These are phyloP conservation scores for Acacia concinna DNA, from an alignment of 331 rosid genomes.

Conservation along the genomic window DNA sequence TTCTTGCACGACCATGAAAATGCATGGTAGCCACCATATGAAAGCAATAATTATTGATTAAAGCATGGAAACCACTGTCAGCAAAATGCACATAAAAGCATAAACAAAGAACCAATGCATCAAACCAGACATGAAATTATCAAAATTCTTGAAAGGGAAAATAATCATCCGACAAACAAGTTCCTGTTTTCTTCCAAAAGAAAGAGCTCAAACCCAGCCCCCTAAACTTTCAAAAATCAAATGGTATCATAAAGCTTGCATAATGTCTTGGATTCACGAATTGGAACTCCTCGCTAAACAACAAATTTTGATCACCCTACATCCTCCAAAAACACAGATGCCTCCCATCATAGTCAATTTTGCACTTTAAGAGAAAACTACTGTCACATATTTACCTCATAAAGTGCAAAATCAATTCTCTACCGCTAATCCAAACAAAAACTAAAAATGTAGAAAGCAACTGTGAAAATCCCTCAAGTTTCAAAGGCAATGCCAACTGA, in stretches of 20 bases:
- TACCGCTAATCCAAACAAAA: too few species aligned
- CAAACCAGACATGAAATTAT: background rate
- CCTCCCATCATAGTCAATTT: background rate
- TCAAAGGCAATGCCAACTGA: background rate
- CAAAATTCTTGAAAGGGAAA: background rate
- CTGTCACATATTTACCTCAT: background rate
- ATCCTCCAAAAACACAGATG: background rate
- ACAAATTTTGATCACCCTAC: background rate
- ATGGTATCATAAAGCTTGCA: background rate
- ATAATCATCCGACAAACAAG: background rate
- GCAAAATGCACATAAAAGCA: background rate
- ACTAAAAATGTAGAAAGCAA: background rate
- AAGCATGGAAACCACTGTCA: background rate
- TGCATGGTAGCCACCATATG: background rate
- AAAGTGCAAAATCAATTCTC: background rate
- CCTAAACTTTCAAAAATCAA: background rate
- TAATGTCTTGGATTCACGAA: background rate
- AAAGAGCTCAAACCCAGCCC: background rate
- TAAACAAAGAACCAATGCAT: background rate
- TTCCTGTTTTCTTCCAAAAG: background rate
- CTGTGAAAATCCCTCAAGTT: background rate
- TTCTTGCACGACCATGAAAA: background rate
- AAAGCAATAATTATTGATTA: background rate
- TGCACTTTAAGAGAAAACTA: background rate
- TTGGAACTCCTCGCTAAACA: background rate